Evolutionary conservation across 2,329 filamentous ascomycete genomes (phyloP), one percentile per base, ranked within the genome.

Genomic region (Neurospora crassa): DNA sequence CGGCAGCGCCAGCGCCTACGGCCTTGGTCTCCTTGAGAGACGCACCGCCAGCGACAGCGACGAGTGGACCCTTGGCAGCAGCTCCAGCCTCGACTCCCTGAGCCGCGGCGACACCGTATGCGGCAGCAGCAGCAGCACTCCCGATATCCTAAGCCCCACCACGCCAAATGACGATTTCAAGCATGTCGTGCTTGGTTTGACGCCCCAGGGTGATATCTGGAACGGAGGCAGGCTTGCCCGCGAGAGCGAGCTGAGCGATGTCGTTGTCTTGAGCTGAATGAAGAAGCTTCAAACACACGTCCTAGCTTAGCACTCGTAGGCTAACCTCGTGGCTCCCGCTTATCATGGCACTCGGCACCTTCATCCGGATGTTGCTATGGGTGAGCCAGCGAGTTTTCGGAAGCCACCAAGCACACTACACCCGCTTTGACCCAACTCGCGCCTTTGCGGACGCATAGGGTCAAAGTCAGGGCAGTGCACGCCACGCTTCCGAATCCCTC

Each of bases 41-140:
- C 80, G 83, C 40, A 74, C 75, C n/a, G 78, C 78, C 45, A 82
- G 82, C 72, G 86, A 94, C 75, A 93, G 91, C 77, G 94, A 97
- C 76, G 93, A 96, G 77, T 97, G 94, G 94, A 95, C 93, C 10
- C 88, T 95, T 67, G 93, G 92, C 72, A 96, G 93, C 76, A 94
- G 90, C 70, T 96, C 92, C 0, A 88, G 91, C 79, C 92, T 90
- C 47, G 91, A 79, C 42, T 80, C 79, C 3, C 74, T 79, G 5
- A 79, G 77, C 71, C 78, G 78, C 63, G 80, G 79, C 43, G 78
- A 78, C 41, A 83, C 81, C 72, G 81, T 82, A 69, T 84, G 83
- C 69, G 83, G 82, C 68, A 85, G 83, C 74, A 83, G 82, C 71
- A 84, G 80, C 69, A 76, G 83, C 47, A 70, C 85, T 83, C 70